Evolutionary conservation across 2,329 filamentous ascomycete species (phyloP).

Genomic region (Xylaria multiplex): DNA sequence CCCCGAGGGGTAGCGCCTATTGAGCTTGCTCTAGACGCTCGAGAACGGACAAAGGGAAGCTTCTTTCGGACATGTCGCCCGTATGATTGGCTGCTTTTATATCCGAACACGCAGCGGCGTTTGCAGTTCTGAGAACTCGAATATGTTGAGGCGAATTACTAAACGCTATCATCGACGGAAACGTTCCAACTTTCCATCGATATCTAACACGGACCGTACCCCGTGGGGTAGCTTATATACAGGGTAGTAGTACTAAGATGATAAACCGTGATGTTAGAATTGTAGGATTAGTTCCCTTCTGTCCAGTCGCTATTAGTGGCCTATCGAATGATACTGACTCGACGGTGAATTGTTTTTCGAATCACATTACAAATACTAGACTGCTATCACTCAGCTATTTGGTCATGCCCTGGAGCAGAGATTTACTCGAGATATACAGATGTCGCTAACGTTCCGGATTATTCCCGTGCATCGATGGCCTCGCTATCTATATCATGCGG

Average conservation of each 20-base stretch:
- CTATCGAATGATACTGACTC: neutral
- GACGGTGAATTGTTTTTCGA: neutral
- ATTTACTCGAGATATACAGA: neutral
- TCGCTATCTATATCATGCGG: neutral
- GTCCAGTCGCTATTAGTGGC: neutral
- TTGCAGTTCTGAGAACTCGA: neutral
- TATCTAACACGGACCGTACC: neutral
- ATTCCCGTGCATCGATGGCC: neutral
- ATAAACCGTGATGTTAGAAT: slow-evolving; percentile 1
- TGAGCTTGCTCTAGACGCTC: slow-evolving; percentile 15
- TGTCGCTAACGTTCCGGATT: neutral
- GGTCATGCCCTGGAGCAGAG: too few relatives aligned
- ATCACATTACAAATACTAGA: slow-evolving; percentile 4
- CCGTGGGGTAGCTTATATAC: slow-evolving; percentile 12
- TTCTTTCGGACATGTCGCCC: slow-evolving; percentile 2
- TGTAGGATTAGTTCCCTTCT: neutral
- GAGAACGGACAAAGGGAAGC: slow-evolving; percentile 36
- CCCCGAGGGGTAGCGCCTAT: neutral
- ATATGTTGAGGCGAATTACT: slow-evolving; percentile 13
- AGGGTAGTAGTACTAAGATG: neutral
- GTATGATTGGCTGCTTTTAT: slow-evolving; percentile 7
- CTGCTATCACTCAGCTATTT: slow-evolving; percentile 11
- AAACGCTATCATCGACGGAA: slow-evolving; percentile 17
- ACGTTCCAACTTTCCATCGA: neutral
- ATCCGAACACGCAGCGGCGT: slow-evolving; percentile 15